A percentile compares a stretch with the other conserved stretches of the same genome.
Evolutionary conservation across 2,329 filamentous ascomycete species (phyloP).

Genomic region (Teratosphaeria epicoccoides): DNA sequence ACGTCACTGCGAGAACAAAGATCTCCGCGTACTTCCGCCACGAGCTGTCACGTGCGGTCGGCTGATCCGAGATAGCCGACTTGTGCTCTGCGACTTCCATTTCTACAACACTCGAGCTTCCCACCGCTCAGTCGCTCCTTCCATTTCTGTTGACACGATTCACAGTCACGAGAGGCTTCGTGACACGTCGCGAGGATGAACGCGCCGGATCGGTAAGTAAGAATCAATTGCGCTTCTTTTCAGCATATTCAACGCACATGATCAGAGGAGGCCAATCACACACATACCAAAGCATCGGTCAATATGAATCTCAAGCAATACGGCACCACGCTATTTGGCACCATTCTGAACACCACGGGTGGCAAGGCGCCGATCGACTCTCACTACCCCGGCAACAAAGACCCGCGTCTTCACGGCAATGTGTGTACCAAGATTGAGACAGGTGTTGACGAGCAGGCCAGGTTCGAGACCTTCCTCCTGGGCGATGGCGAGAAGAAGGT

Average conservation of each 20-base stretch:
- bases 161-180: slow-evolving; percentile 1
- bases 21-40: not conserved
- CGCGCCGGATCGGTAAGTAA: slow-evolving; percentile 41
- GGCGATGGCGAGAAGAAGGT: slow-evolving; percentile 87
- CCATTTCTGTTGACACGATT: not conserved
- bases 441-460: slow-evolving; percentile 33
- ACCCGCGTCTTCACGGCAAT: slow-evolving; percentile 13
- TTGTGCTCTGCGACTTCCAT: not conserved
- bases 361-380: slow-evolving; percentile 4
- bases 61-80: not conserved
- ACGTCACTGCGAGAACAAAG: not conserved
- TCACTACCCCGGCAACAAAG: slow-evolving; percentile 5
- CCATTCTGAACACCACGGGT: not conserved
- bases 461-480: slow-evolving; percentile 89
- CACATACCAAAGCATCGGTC: slow-evolving; percentile 4
- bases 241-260: slow-evolving; percentile 1
- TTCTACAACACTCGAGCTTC: not conserved
- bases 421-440: slow-evolving; percentile 12
- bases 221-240: slow-evolving; percentile 3
- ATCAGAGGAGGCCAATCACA: not conserved
- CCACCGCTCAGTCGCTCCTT: slow-evolving; percentile 7
- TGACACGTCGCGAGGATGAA: slow-evolving; percentile 36
- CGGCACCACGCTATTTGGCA: not conserved
- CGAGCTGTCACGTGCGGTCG: not conserved
- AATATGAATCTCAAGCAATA: not conserved